These are phyloP conservation scores for Penicillium sp. DNA, from an alignment of 2,329 filamentous ascomycete species.

Conservation along the genomic window DNA sequence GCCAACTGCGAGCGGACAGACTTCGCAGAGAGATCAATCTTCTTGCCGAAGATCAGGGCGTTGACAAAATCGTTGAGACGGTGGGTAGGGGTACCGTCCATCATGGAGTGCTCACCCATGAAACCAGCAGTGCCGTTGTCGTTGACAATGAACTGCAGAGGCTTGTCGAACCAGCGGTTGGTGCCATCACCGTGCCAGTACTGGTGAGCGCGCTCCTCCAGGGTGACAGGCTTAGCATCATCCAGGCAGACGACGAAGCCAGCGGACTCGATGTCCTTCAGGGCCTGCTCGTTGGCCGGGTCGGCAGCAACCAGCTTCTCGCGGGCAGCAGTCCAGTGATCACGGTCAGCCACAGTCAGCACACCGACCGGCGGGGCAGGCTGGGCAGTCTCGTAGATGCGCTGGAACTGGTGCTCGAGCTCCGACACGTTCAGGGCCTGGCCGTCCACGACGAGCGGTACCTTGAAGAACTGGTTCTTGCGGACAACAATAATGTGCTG, in stretches of 20 bases:
- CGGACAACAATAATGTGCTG: conserved; percentile 88
- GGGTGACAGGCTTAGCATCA: conserved; percentile 85
- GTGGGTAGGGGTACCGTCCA: conserved; percentile 98
- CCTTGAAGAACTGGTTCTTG: conserved; percentile 98
- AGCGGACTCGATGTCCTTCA: conserved; percentile 83
- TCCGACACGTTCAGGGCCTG: conserved; percentile 87
- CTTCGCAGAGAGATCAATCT: conserved; percentile 84
- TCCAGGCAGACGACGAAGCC: conserved; percentile 94
- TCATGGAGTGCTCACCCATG: conserved; percentile 99
- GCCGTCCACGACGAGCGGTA: conserved; percentile 79
- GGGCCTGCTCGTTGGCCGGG: conserved; percentile 75
- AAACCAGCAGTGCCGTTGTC: conserved; percentile 98
- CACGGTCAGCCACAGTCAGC: conserved; percentile 90
- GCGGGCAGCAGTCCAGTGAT: conserved; percentile 87
- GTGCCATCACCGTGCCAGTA: conserved; percentile 98
- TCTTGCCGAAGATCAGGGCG: conserved; percentile 90
- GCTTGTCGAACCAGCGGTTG: conserved; percentile 99
- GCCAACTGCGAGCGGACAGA: conserved; percentile 80
- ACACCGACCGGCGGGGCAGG: conserved; percentile 75
- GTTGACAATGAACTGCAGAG: conserved; percentile 95
- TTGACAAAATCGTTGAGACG: conserved; percentile 94
- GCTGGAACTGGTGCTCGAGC: conserved; percentile 86
- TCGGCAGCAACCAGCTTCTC: conserved; percentile 76
- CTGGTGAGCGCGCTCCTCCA: conserved; percentile 91
- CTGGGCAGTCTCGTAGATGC: conserved; percentile 79